A percentile compares a stretch with the other conserved stretches of the same genome.
Conservation (phyloP, 2,329 filamentous ascomycete genomes). For the Botrytis aclada region DNA sequence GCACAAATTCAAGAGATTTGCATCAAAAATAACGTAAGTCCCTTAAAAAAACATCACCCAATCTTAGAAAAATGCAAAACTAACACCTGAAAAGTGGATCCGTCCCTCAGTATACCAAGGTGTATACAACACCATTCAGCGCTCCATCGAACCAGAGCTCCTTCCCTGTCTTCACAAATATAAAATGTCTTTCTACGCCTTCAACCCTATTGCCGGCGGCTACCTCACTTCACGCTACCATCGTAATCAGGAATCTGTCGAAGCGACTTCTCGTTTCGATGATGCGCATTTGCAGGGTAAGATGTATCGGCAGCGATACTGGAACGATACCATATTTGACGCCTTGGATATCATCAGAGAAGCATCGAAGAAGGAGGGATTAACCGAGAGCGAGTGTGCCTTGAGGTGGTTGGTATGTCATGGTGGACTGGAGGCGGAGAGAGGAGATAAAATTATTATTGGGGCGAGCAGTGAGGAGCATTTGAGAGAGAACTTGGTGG, state of each 20-base stretch:
- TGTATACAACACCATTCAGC: slow-evolving; percentile 35
- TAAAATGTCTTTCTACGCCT: slow-evolving; percentile 58
- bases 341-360: slow-evolving; percentile 66
- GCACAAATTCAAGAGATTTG: slow-evolving; percentile 37
- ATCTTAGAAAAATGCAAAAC: neutral
- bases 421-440: slow-evolving; percentile 52
- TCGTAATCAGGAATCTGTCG: slow-evolving; percentile 31
- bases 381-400: slow-evolving; percentile 72
- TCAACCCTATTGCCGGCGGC: slow-evolving; percentile 56
- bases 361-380: slow-evolving; percentile 61
- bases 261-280: slow-evolving; percentile 26
- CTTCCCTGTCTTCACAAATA: slow-evolving; percentile 57
- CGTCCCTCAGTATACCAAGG: slow-evolving; percentile 39
- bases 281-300: slow-evolving; percentile 48
- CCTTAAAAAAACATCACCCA: too few relatives aligned
- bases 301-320: slow-evolving; percentile 56
- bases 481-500: slow-evolving; percentile 54
- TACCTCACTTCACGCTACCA: slow-evolving; percentile 49
- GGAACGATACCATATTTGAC: slow-evolving; percentile 59
- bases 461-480: slow-evolving; percentile 56
- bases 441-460: slow-evolving; percentile 57
- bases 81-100: slow-evolving; percentile 27
- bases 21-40: slow-evolving; percentile 30
- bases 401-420: slow-evolving; percentile 73
- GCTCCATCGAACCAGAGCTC: slow-evolving; percentile 59